Conservation (phyloP, 352 stramenopile species). For the Phytopythium oedochilum region DNA sequence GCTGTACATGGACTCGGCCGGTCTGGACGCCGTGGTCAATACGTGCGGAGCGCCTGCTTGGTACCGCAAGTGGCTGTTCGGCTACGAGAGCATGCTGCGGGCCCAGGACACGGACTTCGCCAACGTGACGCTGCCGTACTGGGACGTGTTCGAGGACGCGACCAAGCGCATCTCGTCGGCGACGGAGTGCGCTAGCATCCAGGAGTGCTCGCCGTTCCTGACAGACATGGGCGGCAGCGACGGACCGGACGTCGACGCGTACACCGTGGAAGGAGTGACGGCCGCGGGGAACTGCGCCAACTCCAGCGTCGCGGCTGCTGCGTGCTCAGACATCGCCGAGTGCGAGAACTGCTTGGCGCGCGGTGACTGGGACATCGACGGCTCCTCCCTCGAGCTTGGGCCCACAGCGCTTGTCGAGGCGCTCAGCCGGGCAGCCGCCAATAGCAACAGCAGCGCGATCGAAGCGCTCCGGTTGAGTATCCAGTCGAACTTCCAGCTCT, state of each 20-base stretch:
- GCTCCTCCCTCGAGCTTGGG: slow-evolving; percentile 62
- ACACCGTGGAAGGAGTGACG: slow-evolving; percentile 22
- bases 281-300: slow-evolving; percentile 55
- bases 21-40: slow-evolving; percentile 29
- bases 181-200: slow-evolving; percentile 29
- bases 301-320: slow-evolving; percentile 32
- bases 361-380: slow-evolving; percentile 57
- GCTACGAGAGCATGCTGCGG: slow-evolving; percentile 70
- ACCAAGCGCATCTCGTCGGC: slow-evolving; percentile 40
- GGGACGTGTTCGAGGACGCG: slow-evolving; percentile 55
- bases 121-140: slow-evolving; percentile 59
- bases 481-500: slow-evolving; percentile 35
- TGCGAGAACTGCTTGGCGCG: slow-evolving; percentile 62
- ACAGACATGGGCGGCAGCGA: slow-evolving; percentile 49
- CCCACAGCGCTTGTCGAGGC: slow-evolving; percentile 58
- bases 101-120: slow-evolving; percentile 33
- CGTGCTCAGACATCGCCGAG: slow-evolving; percentile 28
- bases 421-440: slow-evolving; percentile 35
- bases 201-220: slow-evolving; percentile 42
- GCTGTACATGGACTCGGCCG: slow-evolving; percentile 40
- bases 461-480: slow-evolving; percentile 28
- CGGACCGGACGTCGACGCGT: slow-evolving; percentile 23
- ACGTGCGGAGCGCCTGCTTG: slow-evolving; percentile 52
- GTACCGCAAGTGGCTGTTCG: slow-evolving; percentile 65
- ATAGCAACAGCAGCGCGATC: slow-evolving; percentile 25